Conservation (phyloP, 345 rosid species). For the Cardamine occulta region DNA sequence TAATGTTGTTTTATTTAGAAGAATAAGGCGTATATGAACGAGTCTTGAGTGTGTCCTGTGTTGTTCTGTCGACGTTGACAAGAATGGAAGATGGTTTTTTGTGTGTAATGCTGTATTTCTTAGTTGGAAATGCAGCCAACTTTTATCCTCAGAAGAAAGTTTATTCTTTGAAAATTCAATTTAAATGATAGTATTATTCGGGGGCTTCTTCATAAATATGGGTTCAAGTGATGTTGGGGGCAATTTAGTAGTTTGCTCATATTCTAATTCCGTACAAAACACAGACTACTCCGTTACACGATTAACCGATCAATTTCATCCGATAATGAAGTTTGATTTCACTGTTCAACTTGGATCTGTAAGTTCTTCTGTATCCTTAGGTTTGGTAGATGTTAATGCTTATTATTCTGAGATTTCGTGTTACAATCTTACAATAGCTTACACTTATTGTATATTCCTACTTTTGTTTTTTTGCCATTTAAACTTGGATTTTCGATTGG, state of each 20-base stretch:
- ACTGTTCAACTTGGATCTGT: slow-evolving; percentile 46
- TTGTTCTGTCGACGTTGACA: background rate
- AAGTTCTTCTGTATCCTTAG: slow-evolving; percentile 34
- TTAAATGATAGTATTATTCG: no score
- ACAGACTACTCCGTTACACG: background rate
- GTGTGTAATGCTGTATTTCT: background rate
- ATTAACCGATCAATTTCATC: background rate
- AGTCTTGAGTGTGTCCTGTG: background rate
- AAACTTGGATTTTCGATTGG: background rate
- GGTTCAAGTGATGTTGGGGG: slow-evolving; percentile 7
- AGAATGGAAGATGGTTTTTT: background rate
- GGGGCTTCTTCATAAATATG: no score
- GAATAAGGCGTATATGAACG: background rate
- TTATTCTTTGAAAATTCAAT: no score
- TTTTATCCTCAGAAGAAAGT: no score
- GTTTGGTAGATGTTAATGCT: background rate
- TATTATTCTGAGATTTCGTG: background rate
- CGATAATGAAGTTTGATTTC: slow-evolving; percentile 50
- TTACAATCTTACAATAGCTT: slow-evolving; percentile 4
- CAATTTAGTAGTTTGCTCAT: background rate
- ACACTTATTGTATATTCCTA: background rate
- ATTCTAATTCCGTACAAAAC: background rate
- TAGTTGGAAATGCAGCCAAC: background rate
- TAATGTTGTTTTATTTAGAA: slow-evolving; percentile 19
- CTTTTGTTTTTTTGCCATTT: background rate